These are phyloP conservation scores for Brassica carinata DNA, from an alignment of 345 rosid genomes.

Conservation along the genomic window DNA sequence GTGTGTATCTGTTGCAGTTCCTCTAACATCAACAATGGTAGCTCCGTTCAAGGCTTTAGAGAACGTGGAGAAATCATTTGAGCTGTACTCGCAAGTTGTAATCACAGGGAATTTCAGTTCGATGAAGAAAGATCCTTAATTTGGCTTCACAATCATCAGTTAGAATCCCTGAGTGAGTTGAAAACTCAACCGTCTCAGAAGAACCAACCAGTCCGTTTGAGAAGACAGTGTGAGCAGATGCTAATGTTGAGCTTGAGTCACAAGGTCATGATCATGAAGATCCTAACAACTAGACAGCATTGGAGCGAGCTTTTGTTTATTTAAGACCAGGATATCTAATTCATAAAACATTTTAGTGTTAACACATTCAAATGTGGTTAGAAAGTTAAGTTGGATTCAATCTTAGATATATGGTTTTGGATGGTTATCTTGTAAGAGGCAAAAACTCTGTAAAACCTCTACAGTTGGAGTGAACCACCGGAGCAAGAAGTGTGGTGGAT, in stretches of 20 bases:
- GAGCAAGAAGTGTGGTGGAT: slow-evolving; percentile 29
- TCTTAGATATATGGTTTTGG: too few species aligned
- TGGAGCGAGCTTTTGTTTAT: too few species aligned
- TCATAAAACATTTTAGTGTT: too few species aligned
- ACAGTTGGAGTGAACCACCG: slow-evolving; percentile 59
- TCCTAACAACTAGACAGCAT: background rate
- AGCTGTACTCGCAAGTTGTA: slow-evolving; percentile 40
- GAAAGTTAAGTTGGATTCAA: too few species aligned
- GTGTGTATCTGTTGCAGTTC: slow-evolving; percentile 32
- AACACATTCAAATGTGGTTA: too few species aligned
- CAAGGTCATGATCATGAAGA: background rate
- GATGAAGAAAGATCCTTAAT: slow-evolving; percentile 37
- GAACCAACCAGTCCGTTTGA: slow-evolving; percentile 37
- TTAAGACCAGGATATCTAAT: too few species aligned
- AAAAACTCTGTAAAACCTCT: background rate
- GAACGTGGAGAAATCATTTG: slow-evolving; percentile 21
- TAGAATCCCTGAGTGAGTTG: slow-evolving; percentile 58
- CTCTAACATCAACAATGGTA: slow-evolving; percentile 50
- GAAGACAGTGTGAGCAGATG: background rate
- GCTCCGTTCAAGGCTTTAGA: slow-evolving; percentile 38
- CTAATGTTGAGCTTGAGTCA: background rate
- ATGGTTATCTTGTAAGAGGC: too few species aligned
- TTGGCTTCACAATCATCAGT: slow-evolving; percentile 26
- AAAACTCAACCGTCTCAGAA: slow-evolving; percentile 46
- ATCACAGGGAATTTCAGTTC: slow-evolving; percentile 59